These are phyloP conservation scores for Torulaspora microellipsoides DNA, from an alignment of 805 yeast species.

Conservation along the genomic window DNA sequence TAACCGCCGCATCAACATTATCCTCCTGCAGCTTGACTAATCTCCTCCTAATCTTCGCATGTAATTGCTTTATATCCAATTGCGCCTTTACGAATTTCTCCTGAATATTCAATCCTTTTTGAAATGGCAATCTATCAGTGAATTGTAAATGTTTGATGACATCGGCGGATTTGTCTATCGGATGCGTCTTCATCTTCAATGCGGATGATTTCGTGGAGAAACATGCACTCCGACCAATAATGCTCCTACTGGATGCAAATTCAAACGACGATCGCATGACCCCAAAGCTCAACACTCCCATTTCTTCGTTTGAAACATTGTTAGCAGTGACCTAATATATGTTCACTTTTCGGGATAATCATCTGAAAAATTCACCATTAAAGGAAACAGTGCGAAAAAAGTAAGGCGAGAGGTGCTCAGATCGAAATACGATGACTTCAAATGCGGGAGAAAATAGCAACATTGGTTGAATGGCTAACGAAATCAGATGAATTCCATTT, in stretches of 20 bases:
- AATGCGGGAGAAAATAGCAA: slow-evolving; percentile 19
- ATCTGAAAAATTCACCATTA: too few relatives aligned
- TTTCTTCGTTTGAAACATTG: too few relatives aligned
- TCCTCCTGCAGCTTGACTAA: slow-evolving; percentile 38
- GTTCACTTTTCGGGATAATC: too few relatives aligned
- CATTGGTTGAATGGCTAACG: slow-evolving; percentile 35
- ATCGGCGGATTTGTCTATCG: slow-evolving; percentile 34
- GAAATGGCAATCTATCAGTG: slow-evolving; percentile 37
- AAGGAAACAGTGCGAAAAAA: too few relatives aligned
- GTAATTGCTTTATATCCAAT: slow-evolving; percentile 51
- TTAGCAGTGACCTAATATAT: too few relatives aligned
- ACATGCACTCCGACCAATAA: neutral
- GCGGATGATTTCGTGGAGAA: slow-evolving; percentile 9
- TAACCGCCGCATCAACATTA: slow-evolving; percentile 33
- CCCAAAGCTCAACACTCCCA: too few relatives aligned
- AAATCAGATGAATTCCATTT: slow-evolving; percentile 30
- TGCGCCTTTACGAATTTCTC: slow-evolving; percentile 51
- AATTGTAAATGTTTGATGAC: slow-evolving; percentile 44
- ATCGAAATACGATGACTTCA: too few relatives aligned
- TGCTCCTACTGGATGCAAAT: too few relatives aligned
- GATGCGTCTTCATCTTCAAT: slow-evolving; percentile 22
- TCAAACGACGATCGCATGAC: too few relatives aligned
- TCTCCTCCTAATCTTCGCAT: slow-evolving; percentile 43
- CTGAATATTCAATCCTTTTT: slow-evolving; percentile 53
- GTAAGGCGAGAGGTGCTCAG: too few relatives aligned